These are phyloP conservation scores for Cajanus cajan DNA, from an alignment of 306 rosid genomes.

Conservation along the genomic window DNA sequence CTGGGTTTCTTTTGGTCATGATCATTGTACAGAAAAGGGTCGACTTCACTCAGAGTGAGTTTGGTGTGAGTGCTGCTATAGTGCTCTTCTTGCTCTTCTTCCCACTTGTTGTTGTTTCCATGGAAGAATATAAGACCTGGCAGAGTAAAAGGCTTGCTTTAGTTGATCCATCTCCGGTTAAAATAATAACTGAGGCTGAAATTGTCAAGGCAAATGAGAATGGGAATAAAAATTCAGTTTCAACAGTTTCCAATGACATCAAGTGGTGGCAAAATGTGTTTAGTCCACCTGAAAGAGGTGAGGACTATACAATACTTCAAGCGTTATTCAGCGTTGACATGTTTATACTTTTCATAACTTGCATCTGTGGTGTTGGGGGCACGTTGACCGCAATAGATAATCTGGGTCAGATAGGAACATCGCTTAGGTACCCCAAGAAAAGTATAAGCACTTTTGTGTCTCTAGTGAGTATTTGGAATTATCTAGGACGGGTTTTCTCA, in stretches of 20 bases:
- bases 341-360: slow-evolving; percentile 42
- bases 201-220: not conserved
- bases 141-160: slow-evolving; percentile 25
- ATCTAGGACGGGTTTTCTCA: slow-evolving; percentile 48
- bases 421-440: slow-evolving; percentile 44
- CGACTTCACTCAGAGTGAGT: slow-evolving; percentile 40
- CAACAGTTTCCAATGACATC: not conserved
- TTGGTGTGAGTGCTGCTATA: slow-evolving; percentile 40
- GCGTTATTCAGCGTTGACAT: slow-evolving; percentile 63
- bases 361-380: slow-evolving; percentile 64
- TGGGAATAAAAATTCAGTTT: not conserved
- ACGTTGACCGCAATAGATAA: slow-evolving; percentile 59
- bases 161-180: slow-evolving; percentile 27
- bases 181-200: slow-evolving; percentile 25
- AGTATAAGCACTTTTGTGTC: slow-evolving; percentile 65
- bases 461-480: slow-evolving; percentile 62
- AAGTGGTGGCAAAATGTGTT: slow-evolving; percentile 50
- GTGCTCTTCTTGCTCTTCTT: slow-evolving; percentile 55
- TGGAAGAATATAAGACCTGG: slow-evolving; percentile 48
- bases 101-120: slow-evolving; percentile 48
- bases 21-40: slow-evolving; percentile 45
- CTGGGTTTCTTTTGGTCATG: slow-evolving; percentile 56
- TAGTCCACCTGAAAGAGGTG: slow-evolving; percentile 60
- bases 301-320: slow-evolving; percentile 63
- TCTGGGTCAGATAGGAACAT: slow-evolving; percentile 61